Evolutionary conservation across 257 asterid species (phyloP).

Genomic region (Solanum pinnatisectum): DNA sequence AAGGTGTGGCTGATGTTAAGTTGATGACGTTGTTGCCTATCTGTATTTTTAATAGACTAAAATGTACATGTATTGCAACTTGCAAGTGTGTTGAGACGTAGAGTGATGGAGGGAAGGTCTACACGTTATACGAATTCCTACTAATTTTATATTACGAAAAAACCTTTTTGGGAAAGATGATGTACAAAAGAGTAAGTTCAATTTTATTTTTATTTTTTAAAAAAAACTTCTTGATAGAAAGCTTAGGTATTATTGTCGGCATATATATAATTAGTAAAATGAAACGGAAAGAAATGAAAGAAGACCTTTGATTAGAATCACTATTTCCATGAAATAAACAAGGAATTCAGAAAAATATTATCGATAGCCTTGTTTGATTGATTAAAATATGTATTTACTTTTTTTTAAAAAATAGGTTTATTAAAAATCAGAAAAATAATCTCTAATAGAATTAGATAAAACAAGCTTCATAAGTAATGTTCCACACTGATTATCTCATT

Average conservation of each 20-base stretch:
- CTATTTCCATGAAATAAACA: neutral
- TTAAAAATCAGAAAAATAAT: too few relatives aligned
- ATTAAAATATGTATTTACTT: too few relatives aligned
- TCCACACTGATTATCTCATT: too few relatives aligned
- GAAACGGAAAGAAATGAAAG: too few relatives aligned
- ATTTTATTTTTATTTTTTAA: neutral
- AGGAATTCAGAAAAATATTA: too few relatives aligned
- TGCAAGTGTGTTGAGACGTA: neutral
- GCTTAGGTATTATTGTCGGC: neutral
- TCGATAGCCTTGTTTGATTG: too few relatives aligned
- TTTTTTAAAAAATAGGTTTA: too few relatives aligned
- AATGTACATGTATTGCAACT: neutral
- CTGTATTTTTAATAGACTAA: neutral
- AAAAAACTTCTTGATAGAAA: neutral
- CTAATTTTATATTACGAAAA: neutral
- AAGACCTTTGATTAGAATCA: too few relatives aligned
- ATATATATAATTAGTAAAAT: too few relatives aligned
- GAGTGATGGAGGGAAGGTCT: constrained; percentile 1
- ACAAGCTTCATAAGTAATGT: too few relatives aligned
- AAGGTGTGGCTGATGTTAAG: neutral
- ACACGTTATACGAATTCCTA: neutral
- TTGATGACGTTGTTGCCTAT: neutral
- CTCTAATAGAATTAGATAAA: too few relatives aligned
- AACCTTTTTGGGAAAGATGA: neutral
- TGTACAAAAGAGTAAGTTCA: neutral